A percentile compares a stretch with the other conserved stretches of the same genome.
These are phyloP conservation scores for Beauveria medogensis DNA, from an alignment of 2,329 filamentous ascomycete genomes.

Conservation along the genomic window DNA sequence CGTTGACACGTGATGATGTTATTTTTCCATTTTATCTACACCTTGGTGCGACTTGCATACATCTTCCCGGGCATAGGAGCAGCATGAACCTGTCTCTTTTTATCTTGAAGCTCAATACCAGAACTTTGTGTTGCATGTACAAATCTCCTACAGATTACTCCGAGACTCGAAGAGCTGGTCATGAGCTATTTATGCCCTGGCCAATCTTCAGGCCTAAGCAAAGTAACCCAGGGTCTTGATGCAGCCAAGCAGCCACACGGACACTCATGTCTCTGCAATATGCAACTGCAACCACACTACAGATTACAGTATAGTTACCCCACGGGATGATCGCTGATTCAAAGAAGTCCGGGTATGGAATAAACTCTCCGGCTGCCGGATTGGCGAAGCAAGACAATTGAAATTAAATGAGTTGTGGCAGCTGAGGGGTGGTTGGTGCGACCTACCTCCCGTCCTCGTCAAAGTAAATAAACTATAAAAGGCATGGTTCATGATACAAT, in stretches of 20 bases:
- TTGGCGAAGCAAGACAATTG: background rate
- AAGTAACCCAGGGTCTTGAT: background rate
- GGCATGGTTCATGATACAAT: background rate
- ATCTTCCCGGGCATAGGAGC: too few relatives aligned
- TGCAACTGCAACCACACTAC: background rate
- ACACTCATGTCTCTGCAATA: background rate
- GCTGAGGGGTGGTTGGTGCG: background rate
- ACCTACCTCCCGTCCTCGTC: background rate
- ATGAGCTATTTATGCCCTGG: background rate
- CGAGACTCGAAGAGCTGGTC: background rate
- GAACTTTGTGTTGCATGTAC: too few relatives aligned
- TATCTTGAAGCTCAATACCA: too few relatives aligned
- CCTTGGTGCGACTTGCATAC: too few relatives aligned
- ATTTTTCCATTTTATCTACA: too few relatives aligned
- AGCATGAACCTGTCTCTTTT: too few relatives aligned
- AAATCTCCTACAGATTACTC: too few relatives aligned
- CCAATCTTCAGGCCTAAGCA: background rate
- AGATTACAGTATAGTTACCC: background rate
- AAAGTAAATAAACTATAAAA: background rate
- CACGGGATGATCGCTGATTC: background rate
- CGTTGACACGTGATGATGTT: too few relatives aligned
- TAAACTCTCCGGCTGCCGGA: background rate
- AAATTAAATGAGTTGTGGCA: too few relatives aligned
- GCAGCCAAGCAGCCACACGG: background rate
- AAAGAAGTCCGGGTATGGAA: background rate